Conservation (phyloP, 805 yeast species). For the Grigorovia jiainica region DNA sequence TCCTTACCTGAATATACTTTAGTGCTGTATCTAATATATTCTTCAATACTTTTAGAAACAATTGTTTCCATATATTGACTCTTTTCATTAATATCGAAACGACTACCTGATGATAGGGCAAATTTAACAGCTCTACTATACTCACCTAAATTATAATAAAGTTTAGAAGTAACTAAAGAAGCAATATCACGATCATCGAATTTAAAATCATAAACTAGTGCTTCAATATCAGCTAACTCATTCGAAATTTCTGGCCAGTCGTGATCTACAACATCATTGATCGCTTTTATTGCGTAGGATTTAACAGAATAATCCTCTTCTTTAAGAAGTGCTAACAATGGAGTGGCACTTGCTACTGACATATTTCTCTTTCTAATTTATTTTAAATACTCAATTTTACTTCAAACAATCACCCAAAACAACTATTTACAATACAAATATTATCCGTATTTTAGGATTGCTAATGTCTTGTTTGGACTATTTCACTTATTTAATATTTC, state of each 20-base stretch:
- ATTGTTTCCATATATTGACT: conserved; percentile 90
- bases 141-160: conserved; percentile 85
- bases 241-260: conserved; percentile 97
- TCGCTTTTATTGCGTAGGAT: conserved; percentile 73
- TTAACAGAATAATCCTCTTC: conserved; percentile 75
- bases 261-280: conserved; percentile 77
- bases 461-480: too few relatives aligned
- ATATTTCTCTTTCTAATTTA: conserved; percentile 7
- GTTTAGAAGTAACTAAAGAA: conserved; percentile 87
- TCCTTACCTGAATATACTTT: conserved; percentile 22
- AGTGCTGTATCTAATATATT: conserved; percentile 61
- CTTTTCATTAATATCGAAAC: conserved; percentile 59
- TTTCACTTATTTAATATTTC: too few relatives aligned
- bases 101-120: conserved; percentile 75
- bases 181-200: conserved; percentile 77
- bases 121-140: conserved; percentile 83
- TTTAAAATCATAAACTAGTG: conserved; percentile 72
- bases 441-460: too few relatives aligned
- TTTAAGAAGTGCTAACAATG: conserved; percentile 77
- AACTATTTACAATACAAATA: too few relatives aligned
- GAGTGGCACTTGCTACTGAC: conserved; percentile 76
- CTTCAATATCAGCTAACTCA: conserved; percentile 78
- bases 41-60: conserved; percentile 84
- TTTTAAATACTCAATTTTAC: neutral
- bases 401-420: too few relatives aligned